Base-by-base conservation (phyloP, 495 filamentous ascomycete species). In the Trichoderma virens region DNA sequence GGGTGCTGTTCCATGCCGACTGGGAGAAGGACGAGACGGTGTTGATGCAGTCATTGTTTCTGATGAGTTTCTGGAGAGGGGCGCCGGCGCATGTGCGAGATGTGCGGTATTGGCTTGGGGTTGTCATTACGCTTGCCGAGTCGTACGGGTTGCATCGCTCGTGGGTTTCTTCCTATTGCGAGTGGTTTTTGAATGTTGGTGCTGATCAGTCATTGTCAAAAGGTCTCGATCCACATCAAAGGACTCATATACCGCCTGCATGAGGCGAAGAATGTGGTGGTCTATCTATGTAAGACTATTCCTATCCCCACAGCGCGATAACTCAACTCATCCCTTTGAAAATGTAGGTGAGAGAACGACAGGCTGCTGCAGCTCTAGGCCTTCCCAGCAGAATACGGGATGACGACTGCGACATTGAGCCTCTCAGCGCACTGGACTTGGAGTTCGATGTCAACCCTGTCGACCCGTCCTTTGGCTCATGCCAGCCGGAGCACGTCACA, bases 61-160 rank as follows among this genome's bases (percentile, higher is more conserved):
- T 90, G 18, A 86, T 90, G 82, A 89, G 87, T 7, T 89, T 88
- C 70, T 89, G 87, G 87, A 88, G 89, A 65, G 87, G 89, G 67
- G 88, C 85, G 1, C 86, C 87, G 6, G 85, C 89, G 68, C 86
- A 89, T 70, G 86, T 89, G 71, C 88, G 89, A 67, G 87, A 89
- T 71, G 88, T 85, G 45, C 87, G 85, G 85, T 85, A 90, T 70
- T 90, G 87, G 87, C 88, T 89, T 83, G 87, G 87, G 20, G 84
- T 89, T 34, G 87, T 85, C 35, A 76, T 90, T 61, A 88, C 86
- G 39, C 75, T 90, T 11, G 85, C 86, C 61, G 61, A 62, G 38
- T 62, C 61, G 38, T 45, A 62, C 27, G 61, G 61, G n/a, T 34
- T 62, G 20, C 61, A 62, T 45, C 32, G 61, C 13, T 62, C 61